phyloP scores from a whole-genome alignment of 768 basidiomycete genomes.

The Podaxis pistillaris region DNA sequence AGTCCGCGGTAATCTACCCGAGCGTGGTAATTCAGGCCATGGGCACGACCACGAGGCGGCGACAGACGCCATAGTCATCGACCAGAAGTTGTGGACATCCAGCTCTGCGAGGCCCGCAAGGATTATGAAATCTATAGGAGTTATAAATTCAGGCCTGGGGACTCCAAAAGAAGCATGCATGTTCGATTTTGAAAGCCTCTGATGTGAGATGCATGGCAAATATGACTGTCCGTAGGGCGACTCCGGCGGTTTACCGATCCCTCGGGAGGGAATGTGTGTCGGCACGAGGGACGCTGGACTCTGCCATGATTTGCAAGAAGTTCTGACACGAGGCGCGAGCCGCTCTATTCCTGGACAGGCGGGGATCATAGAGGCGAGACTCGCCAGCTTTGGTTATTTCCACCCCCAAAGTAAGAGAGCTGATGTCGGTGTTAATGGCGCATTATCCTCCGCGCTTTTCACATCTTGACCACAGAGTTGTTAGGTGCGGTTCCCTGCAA shows the following conservation, averaged over 20 bases:
- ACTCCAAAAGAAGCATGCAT: not conserved
- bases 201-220: constrained; percentile 22
- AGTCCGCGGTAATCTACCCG: constrained; percentile 40
- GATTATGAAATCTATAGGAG: not conserved
- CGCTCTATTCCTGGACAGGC: not conserved
- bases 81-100: constrained; percentile 10
- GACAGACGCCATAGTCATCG: constrained; percentile 29
- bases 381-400: not conserved
- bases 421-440: not conserved
- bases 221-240: constrained; percentile 21
- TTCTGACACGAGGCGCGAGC: constrained; percentile 19
- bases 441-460: too few species aligned
- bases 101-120: not conserved
- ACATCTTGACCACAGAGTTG: too few species aligned
- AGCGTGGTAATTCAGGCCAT: constrained; percentile 22
- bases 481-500: too few species aligned
- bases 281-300: constrained; percentile 17
- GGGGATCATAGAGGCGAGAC: not conserved
- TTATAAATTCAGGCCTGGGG: not conserved
- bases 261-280: constrained; percentile 17
- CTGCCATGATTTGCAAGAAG: constrained; percentile 30
- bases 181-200: not conserved
- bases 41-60: constrained; percentile 33
- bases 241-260: constrained; percentile 21
- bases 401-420: not conserved